phyloP scores from a whole-genome alignment of 1,284 basidiomycete genomes.

The Pyrrhoderma noxium region DNA sequence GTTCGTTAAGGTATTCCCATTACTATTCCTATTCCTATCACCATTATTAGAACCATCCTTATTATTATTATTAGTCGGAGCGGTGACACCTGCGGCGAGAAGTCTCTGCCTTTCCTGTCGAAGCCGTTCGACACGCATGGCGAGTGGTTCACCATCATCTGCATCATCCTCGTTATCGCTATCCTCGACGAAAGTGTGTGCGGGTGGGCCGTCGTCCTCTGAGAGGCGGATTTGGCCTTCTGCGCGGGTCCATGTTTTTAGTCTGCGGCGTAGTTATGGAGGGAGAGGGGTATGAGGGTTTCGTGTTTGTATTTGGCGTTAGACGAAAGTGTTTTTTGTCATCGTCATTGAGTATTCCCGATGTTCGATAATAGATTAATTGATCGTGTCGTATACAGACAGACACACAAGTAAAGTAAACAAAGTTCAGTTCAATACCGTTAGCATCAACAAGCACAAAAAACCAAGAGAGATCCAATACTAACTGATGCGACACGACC shows the following conservation, averaged over 20 bases:
- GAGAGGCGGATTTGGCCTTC: slow-evolving; percentile 64
- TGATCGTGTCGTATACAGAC: background rate
- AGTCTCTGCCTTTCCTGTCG: background rate
- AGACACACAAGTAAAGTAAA: background rate
- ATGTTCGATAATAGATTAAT: background rate
- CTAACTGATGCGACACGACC: slow-evolving; percentile 59
- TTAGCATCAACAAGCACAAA: background rate
- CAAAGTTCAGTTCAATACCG: background rate
- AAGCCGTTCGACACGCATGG: slow-evolving; percentile 10
- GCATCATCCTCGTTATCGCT: slow-evolving; percentile 51
- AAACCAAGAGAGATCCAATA: slow-evolving; percentile 22
- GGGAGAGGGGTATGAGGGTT: too few species aligned
- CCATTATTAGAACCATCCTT: too few species aligned
- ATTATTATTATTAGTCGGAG: too few species aligned
- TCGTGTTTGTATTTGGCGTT: background rate
- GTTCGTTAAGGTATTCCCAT: too few species aligned
- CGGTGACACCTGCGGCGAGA: too few species aligned
- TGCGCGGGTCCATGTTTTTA: slow-evolving; percentile 47
- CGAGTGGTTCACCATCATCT: slow-evolving; percentile 22
- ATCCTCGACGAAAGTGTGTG: slow-evolving; percentile 55
- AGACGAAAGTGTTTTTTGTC: background rate
- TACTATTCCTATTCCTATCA: too few species aligned
- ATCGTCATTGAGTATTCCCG: background rate
- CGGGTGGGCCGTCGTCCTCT: slow-evolving; percentile 63
- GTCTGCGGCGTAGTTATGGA: slow-evolving; percentile 34